A percentile compares a stretch with the other conserved stretches of the same genome.
These are phyloP conservation scores for Pseudonitzschia multiseries DNA, from an alignment of 108 stramenopile genomes.

Conservation along the genomic window DNA sequence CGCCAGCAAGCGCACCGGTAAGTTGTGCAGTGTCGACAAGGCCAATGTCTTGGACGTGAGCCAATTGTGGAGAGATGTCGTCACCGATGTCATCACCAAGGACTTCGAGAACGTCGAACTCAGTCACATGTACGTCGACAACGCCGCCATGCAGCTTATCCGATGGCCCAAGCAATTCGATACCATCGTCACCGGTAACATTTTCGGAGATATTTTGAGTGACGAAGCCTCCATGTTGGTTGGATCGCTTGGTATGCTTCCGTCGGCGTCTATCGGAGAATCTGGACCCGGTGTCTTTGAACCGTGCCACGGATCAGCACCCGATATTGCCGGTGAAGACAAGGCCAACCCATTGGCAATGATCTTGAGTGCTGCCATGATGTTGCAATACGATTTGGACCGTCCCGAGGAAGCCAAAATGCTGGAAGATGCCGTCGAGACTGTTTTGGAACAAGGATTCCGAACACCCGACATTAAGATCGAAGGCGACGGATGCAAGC, in stretches of 20 bases:
- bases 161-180: slow-evolving; percentile 98
- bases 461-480: slow-evolving; percentile 94
- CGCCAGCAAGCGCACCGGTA: slow-evolving; percentile 88
- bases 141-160: slow-evolving; percentile 99
- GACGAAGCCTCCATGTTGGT: slow-evolving; percentile 98
- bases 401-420: slow-evolving; percentile 85
- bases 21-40: slow-evolving; percentile 97
- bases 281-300: slow-evolving; percentile 98
- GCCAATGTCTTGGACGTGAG: slow-evolving; percentile 98
- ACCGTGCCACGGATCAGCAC: slow-evolving; percentile 97
- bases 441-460: slow-evolving; percentile 84
- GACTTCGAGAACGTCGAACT: slow-evolving; percentile 91
- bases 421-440: slow-evolving; percentile 89
- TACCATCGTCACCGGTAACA: slow-evolving; percentile 96
- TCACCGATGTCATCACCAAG: slow-evolving; percentile 84
- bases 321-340: slow-evolving; percentile 96
- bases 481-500: slow-evolving; percentile 84
- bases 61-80: slow-evolving; percentile 96
- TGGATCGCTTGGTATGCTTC: slow-evolving; percentile 97
- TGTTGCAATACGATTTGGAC: slow-evolving; percentile 94
- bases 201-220: slow-evolving; percentile 98
- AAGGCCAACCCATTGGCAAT: slow-evolving; percentile 97
- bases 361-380: slow-evolving; percentile 98
- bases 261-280: slow-evolving; percentile 95
- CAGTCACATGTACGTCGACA: slow-evolving; percentile 98